phyloP scores from a whole-genome alignment of 306 rosid species.

The Quercus alba region DNA sequence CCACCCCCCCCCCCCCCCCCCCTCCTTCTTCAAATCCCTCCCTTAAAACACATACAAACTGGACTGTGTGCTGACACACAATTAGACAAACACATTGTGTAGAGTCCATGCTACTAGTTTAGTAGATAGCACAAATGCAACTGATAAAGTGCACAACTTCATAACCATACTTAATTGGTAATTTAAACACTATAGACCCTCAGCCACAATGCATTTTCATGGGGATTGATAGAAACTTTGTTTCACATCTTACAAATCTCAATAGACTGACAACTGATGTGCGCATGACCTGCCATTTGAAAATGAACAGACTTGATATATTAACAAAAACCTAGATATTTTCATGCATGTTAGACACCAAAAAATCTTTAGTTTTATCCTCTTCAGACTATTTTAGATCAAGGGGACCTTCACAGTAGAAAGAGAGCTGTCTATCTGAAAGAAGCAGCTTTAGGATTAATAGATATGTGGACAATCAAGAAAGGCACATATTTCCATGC shows the following conservation, averaged over 20 bases:
- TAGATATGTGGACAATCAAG: not conserved
- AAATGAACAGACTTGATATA: too few relatives aligned
- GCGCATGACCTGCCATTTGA: too few relatives aligned
- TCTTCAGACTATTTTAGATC: not conserved
- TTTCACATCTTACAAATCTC: not conserved
- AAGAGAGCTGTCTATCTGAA: not conserved
- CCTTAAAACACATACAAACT: not conserved
- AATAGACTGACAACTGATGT: not conserved
- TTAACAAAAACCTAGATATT: too few relatives aligned
- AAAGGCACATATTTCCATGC: not conserved
- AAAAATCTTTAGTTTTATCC: not conserved
- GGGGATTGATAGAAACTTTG: not conserved
- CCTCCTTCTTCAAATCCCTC: too few relatives aligned
- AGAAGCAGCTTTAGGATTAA: not conserved
- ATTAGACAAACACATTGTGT: too few relatives aligned
- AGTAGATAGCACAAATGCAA: constrained; percentile 19
- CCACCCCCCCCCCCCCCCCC: too few relatives aligned
- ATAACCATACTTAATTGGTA: constrained; percentile 9
- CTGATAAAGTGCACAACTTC: constrained; percentile 3
- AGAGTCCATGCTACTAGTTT: not conserved
- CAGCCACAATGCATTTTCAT: constrained; percentile 1
- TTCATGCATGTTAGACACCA: too few relatives aligned
- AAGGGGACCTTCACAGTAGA: not conserved
- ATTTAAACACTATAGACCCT: constrained; percentile 2
- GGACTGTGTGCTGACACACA: not conserved